Conservation (phyloP, 192 early-diverging fungal species). For the Backusella macrospora region DNA sequence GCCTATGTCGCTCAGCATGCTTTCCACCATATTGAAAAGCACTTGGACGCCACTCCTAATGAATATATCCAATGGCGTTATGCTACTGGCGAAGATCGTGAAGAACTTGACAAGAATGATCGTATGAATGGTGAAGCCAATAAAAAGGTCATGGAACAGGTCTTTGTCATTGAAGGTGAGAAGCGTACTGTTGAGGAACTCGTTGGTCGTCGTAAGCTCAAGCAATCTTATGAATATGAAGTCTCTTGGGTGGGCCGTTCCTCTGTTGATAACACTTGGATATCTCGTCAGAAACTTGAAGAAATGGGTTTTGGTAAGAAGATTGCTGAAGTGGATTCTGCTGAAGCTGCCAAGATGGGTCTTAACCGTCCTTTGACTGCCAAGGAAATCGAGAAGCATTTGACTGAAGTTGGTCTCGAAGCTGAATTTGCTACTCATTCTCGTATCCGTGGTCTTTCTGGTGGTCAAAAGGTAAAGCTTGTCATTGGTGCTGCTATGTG, state of each 20-base stretch:
- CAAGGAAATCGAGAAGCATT: slow-evolving; percentile 72
- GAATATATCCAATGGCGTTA: slow-evolving; percentile 86
- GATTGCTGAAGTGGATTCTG: slow-evolving; percentile 74
- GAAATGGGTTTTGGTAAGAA: slow-evolving; percentile 78
- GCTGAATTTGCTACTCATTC: slow-evolving; percentile 76
- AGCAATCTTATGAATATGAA: slow-evolving; percentile 85
- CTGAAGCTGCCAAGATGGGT: slow-evolving; percentile 71
- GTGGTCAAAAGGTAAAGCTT: slow-evolving; percentile 88
- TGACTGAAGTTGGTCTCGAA: slow-evolving; percentile 77
- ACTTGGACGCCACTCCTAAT: slow-evolving; percentile 75
- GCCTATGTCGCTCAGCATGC: slow-evolving; percentile 87
- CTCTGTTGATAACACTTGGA: slow-evolving; percentile 71
- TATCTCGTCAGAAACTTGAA: slow-evolving; percentile 71
- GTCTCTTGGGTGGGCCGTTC: slow-evolving; percentile 68
- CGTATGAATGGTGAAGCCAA: slow-evolving; percentile 70
- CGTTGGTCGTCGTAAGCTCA: slow-evolving; percentile 78
- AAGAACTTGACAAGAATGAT: slow-evolving; percentile 75
- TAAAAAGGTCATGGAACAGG: slow-evolving; percentile 57
- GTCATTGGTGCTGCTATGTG: slow-evolving; percentile 85
- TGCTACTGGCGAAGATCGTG: slow-evolving; percentile 74
- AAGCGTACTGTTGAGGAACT: slow-evolving; percentile 68
- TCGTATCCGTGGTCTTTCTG: slow-evolving; percentile 70
- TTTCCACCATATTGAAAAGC: slow-evolving; percentile 85
- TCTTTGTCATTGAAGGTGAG: slow-evolving; percentile 54
- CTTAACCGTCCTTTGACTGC: slow-evolving; percentile 72